Percentiles rank a stretch among this genome's conserved stretches.
Conservation (phyloP, 2,329 filamentous ascomycete genomes). For the Cladobotryum mycophilum region DNA sequence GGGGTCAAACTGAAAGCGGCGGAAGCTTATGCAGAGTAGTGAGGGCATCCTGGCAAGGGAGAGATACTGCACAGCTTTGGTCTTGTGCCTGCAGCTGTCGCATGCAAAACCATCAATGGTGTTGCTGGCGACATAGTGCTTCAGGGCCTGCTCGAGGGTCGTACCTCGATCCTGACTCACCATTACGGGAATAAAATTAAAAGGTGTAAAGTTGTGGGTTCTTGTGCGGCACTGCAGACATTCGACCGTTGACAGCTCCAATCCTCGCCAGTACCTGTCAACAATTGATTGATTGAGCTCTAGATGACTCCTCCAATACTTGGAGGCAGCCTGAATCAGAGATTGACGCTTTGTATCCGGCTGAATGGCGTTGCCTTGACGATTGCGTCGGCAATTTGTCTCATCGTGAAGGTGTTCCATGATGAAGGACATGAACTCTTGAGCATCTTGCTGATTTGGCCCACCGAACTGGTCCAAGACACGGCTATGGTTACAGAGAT, state of each 20-base stretch:
- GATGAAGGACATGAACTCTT: slow-evolving; percentile 82
- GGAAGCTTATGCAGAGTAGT: slow-evolving; percentile 71
- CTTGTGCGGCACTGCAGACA: slow-evolving; percentile 55
- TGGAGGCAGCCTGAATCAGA: slow-evolving; percentile 52
- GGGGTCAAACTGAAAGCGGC: slow-evolving; percentile 43
- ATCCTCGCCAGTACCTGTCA: slow-evolving; percentile 71
- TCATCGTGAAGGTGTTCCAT: slow-evolving; percentile 80
- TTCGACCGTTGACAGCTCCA: slow-evolving; percentile 65
- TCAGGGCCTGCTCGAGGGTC: slow-evolving; percentile 56
- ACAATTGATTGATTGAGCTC: slow-evolving; percentile 69
- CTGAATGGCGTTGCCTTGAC: slow-evolving; percentile 22
- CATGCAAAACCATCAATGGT: slow-evolving; percentile 65
- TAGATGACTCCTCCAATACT: slow-evolving; percentile 69
- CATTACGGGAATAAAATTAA: slow-evolving; percentile 49
- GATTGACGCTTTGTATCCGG: slow-evolving; percentile 28
- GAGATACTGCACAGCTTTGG: slow-evolving; percentile 63
- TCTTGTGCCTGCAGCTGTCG: slow-evolving; percentile 63
- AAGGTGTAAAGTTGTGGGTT: slow-evolving; percentile 36
- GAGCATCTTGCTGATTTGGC: slow-evolving; percentile 77
- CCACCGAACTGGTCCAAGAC: slow-evolving; percentile 55
- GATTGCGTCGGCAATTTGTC: slow-evolving; percentile 58
- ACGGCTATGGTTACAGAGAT: slow-evolving; percentile 28
- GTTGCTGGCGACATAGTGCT: slow-evolving; percentile 63
- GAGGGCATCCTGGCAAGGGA: slow-evolving; percentile 73
- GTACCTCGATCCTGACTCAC: slow-evolving; percentile 26